These are phyloP conservation scores for Conticribra guillardii DNA, from an alignment of 108 stramenopile species.

Conservation along the genomic window DNA sequence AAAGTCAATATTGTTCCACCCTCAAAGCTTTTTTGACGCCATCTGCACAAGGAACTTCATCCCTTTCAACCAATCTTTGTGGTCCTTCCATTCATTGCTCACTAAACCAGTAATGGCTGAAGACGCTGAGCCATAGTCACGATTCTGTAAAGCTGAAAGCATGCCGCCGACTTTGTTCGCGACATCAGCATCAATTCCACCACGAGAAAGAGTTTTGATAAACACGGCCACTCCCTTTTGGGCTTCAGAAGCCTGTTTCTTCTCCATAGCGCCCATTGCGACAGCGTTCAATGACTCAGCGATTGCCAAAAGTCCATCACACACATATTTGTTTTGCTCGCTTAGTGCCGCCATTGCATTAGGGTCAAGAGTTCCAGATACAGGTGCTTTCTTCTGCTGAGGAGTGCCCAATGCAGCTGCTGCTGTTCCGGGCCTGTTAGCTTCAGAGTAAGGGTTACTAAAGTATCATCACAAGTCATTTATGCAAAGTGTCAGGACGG, in stretches of 20 bases:
- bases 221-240: slow-evolving; percentile 81
- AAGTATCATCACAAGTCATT: slow-evolving; percentile 5
- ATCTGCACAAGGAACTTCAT: slow-evolving; percentile 91
- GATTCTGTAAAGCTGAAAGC: slow-evolving; percentile 52
- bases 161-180: slow-evolving; percentile 55
- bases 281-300: slow-evolving; percentile 45
- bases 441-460: slow-evolving; percentile 79
- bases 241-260: slow-evolving; percentile 77
- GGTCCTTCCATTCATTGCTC: slow-evolving; percentile 85
- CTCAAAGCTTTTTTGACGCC: slow-evolving; percentile 71
- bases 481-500: neutral
- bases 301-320: slow-evolving; percentile 63
- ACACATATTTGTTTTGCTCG: slow-evolving; percentile 60
- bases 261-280: slow-evolving; percentile 61
- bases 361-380: slow-evolving; percentile 66
- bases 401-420: slow-evolving; percentile 52
- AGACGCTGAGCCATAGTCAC: slow-evolving; percentile 72
- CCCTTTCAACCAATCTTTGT: slow-evolving; percentile 98
- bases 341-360: slow-evolving; percentile 50
- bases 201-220: slow-evolving; percentile 71
- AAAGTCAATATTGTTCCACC: no score
- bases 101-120: slow-evolving; percentile 76
- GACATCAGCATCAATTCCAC: slow-evolving; percentile 65
- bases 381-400: slow-evolving; percentile 54
- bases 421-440: slow-evolving; percentile 79